Evolutionary conservation across 306 rosid genomes (phyloP).

Genomic region (Canavalia gladiata): DNA sequence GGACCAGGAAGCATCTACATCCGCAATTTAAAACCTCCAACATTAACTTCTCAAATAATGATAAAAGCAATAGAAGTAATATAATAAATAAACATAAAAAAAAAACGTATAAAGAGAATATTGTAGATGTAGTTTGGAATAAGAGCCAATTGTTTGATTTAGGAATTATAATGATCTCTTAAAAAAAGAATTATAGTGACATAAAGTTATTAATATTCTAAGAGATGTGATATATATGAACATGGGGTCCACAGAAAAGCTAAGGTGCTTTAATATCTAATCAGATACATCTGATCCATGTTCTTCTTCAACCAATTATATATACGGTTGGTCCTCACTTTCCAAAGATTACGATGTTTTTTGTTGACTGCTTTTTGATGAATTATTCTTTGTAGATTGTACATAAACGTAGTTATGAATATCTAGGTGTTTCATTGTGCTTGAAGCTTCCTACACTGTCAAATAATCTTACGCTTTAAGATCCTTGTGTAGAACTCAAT

Average conservation of each 20-base stretch:
- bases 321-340: constrained; percentile 51
- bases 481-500: constrained; percentile 17
- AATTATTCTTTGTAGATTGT: constrained; percentile 33
- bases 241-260: constrained; percentile 42
- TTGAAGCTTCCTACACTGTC: constrained; percentile 44
- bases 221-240: constrained; percentile 27
- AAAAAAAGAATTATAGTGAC: constrained; percentile 51
- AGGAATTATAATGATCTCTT: constrained; percentile 48
- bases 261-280: constrained; percentile 49
- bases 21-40: constrained; percentile 8
- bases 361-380: constrained; percentile 58
- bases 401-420: constrained; percentile 2
- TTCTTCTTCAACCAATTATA: constrained; percentile 56
- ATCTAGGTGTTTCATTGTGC: constrained; percentile 25
- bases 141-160: constrained; percentile 41
- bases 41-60: not conserved
- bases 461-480: constrained; percentile 40
- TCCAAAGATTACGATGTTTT: constrained; percentile 30
- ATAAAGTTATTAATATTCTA: constrained; percentile 42
- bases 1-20: no score
- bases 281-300: constrained; percentile 47
- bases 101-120: constrained; percentile 22
- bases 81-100: not conserved
- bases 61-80: not conserved
- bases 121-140: constrained; percentile 43